These are phyloP conservation scores for Torulaspora delbrueckii DNA, from an alignment of 805 yeast species.

Conservation along the genomic window DNA sequence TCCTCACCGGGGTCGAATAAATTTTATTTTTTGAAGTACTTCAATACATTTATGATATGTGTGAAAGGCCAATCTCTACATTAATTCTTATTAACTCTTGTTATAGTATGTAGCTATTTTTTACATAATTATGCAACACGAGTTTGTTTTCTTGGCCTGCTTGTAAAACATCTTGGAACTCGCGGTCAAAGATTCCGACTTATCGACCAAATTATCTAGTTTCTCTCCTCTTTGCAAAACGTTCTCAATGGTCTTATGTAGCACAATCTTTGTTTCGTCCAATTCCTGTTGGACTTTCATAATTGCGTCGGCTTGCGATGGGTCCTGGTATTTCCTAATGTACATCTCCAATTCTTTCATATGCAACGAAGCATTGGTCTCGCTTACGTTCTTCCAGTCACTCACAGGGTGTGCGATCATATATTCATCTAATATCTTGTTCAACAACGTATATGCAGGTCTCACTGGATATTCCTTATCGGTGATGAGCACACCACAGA, in stretches of 20 bases:
- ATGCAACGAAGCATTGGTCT: conserved; percentile 36
- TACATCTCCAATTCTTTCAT: conserved; percentile 56
- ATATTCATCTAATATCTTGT: conserved; percentile 88
- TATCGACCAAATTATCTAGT: conserved; percentile 88
- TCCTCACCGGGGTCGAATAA: conserved; percentile 53
- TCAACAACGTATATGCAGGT: conserved; percentile 90
- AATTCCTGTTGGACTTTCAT: conserved; percentile 97
- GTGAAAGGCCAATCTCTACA: background rate
- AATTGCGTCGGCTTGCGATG: conserved; percentile 92
- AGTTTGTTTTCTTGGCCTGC: conserved; percentile 92
- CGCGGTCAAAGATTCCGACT: conserved; percentile 85
- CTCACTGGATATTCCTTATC: conserved; percentile 96
- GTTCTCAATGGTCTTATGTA: conserved; percentile 91
- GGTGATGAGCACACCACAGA: conserved; percentile 85
- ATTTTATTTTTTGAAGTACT: conserved; percentile 9
- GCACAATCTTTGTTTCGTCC: conserved; percentile 93
- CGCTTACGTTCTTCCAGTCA: conserved; percentile 57
- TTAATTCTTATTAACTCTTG: background rate
- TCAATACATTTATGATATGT: background rate
- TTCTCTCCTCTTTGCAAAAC: conserved; percentile 96
- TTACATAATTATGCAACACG: conserved; percentile 77
- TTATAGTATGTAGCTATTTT: background rate
- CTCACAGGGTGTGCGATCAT: conserved; percentile 70
- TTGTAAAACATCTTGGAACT: conserved; percentile 92
- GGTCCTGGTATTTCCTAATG: conserved; percentile 86